Evolutionary conservation across 176 grass and related monocot species (phyloP), one percentile per base, ranked within the genome.

Genomic region (Leersia perrieri): DNA sequence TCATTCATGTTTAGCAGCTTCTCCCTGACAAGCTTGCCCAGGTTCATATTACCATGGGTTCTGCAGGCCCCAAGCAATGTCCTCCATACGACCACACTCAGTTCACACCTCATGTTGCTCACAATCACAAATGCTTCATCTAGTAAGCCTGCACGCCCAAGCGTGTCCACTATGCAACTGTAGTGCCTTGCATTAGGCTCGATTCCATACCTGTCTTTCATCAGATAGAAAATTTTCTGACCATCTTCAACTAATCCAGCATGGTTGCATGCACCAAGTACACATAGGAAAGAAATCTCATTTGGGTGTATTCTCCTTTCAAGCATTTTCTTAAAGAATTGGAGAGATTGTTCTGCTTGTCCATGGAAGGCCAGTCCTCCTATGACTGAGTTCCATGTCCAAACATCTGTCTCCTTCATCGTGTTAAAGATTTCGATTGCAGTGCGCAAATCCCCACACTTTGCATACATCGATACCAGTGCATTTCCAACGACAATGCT

Each of bases 311-410:
- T 70, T 72, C 66, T 22, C 22, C 49, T 34, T 51, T 33, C 33
- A 23, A 75, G 87, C 90, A 92, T 92, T 62, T 87, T 70, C 28
- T 76, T 22, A 36, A 92, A 89, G 31, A 83, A 66, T 11, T 28
- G 53, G 27, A 84, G 27, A 34, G 80, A 71, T 28, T 77, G 32
- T 72, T 33, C 79, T 0, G 65, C 73, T 61, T 79, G 75, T 26
- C 90, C 87, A 68, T 83, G 83, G 64, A 80, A 76, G 47, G 90
- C 78, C 9, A 86, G n/a, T 22, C 72, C 90, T 12, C 70, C 71
- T 11, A 92, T 55, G 45, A 92, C 35, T 0, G 83, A 92, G 47
- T 86, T 92, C 90, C 90, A 89, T 22, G 86, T 80, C 74, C 83
- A 79, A 6, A 86, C 53, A 71, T 89, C 86, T 4, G 47, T 89